These are phyloP conservation scores for Ascochyta viciae-villosae DNA, from an alignment of 2,329 filamentous ascomycete species.

Conservation along the genomic window DNA sequence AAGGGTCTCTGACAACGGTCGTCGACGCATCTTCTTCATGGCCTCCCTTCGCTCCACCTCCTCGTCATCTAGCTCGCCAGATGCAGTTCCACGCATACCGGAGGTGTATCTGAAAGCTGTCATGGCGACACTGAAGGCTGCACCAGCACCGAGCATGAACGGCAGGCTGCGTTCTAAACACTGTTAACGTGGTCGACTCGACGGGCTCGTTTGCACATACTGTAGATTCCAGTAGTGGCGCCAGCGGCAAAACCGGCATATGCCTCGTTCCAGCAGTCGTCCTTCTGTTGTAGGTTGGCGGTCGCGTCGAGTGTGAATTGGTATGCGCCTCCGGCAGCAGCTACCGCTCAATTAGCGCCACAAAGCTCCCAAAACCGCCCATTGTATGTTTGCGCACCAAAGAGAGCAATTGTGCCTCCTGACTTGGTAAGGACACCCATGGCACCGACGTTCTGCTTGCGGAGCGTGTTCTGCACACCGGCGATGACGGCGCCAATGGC, in stretches of 20 bases:
- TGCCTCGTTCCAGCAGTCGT: conserved; percentile 77
- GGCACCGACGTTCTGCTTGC: conserved; percentile 80
- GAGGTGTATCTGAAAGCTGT: conserved; percentile 73
- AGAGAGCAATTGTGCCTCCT: conserved; percentile 74
- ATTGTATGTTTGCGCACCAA: conserved; percentile 60
- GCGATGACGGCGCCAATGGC: conserved; percentile 74
- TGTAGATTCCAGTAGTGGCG: conserved; percentile 72
- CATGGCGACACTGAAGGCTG: conserved; percentile 64
- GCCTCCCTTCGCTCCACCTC: conserved; percentile 80
- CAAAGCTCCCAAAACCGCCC: not conserved
- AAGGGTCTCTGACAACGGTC: conserved; percentile 80
- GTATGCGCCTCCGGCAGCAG: conserved; percentile 76
- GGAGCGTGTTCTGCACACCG: conserved; percentile 84
- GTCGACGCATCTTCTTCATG: conserved; percentile 74
- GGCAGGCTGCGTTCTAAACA: conserved; percentile 70
- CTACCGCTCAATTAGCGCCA: conserved; percentile 56
- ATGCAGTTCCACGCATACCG: conserved; percentile 62
- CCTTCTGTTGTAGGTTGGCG: conserved; percentile 84
- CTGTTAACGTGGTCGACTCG: conserved; percentile 25
- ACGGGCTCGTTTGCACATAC: conserved; percentile 59
- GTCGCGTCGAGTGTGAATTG: conserved; percentile 77
- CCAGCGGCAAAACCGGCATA: conserved; percentile 81
- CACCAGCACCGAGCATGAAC: conserved; percentile 72
- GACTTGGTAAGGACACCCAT: conserved; percentile 81
- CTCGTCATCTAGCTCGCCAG: conserved; percentile 65